phyloP scores from a whole-genome alignment of 306 rosid genomes.

The Cucumis hystrix region DNA sequence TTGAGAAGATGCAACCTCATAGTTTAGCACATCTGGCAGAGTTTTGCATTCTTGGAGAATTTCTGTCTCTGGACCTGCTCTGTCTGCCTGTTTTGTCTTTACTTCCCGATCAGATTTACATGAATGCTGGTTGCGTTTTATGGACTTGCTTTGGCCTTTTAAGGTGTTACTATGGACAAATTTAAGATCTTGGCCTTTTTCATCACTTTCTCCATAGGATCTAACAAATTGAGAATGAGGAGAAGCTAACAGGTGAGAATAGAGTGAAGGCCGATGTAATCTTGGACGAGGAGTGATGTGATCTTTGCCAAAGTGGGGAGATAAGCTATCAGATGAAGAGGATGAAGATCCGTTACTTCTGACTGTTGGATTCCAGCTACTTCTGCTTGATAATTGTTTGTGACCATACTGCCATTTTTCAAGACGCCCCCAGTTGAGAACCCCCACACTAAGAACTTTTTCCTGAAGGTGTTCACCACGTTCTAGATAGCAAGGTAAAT shows the following conservation, averaged over 20 bases:
- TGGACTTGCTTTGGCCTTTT: constrained; percentile 19
- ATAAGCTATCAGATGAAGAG: constrained; percentile 37
- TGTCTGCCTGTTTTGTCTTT: constrained; percentile 21
- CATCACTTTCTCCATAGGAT: constrained; percentile 21
- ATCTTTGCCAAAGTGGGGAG: constrained; percentile 37
- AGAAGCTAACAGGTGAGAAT: constrained; percentile 33
- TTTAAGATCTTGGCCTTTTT: constrained; percentile 22
- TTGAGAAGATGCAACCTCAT: constrained; percentile 27
- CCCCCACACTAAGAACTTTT: constrained; percentile 75
- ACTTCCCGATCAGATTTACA: constrained; percentile 18
- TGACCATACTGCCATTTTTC: constrained; percentile 62
- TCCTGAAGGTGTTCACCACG: constrained; percentile 49
- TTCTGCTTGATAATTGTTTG: constrained; percentile 27
- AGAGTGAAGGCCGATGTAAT: constrained; percentile 31
- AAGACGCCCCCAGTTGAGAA: constrained; percentile 81
- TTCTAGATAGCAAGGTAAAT: constrained; percentile 77
- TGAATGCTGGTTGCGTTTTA: constrained; percentile 19
- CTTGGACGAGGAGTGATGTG: constrained; percentile 42
- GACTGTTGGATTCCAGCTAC: constrained; percentile 30
- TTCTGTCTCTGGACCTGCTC: constrained; percentile 14
- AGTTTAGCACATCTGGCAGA: constrained; percentile 7
- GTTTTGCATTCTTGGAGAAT: constrained; percentile 21
- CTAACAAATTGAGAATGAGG: constrained; percentile 21
- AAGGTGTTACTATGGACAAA: constrained; percentile 11
- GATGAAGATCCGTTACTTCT: constrained; percentile 40